phyloP scores from a whole-genome alignment of 768 basidiomycete genomes.

The Boletus bicolor region DNA sequence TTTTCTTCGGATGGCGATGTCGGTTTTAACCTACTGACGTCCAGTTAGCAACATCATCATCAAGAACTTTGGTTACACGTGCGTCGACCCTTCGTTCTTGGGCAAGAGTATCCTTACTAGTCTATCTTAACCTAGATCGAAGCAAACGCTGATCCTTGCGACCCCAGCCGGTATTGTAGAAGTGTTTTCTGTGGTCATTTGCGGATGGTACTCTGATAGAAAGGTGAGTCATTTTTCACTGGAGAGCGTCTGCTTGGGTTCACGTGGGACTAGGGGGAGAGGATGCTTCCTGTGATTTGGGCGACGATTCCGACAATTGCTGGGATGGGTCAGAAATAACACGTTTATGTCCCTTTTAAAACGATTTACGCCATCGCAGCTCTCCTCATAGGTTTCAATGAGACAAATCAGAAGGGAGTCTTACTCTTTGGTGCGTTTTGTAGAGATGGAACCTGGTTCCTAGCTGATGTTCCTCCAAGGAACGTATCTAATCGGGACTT shows the following conservation, averaged over 20 bases:
- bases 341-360: too few species aligned
- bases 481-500: conserved; percentile 20
- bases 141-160: conserved; percentile 12
- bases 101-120: background rate
- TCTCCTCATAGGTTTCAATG: conserved; percentile 24
- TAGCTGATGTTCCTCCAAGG: conserved; percentile 8
- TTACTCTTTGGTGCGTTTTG: conserved; percentile 15
- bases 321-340: background rate
- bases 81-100: background rate
- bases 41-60: conserved; percentile 23
- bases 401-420: conserved; percentile 19
- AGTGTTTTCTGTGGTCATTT: conserved; percentile 16
- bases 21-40: background rate
- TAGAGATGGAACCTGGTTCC: background rate
- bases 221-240: conserved; percentile 3
- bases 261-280: background rate
- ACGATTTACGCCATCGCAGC: conserved; percentile 3
- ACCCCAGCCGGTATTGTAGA: conserved; percentile 23
- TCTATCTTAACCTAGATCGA: background rate
- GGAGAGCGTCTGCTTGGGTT: background rate
- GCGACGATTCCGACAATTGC: conserved; percentile 15
- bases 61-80: conserved; percentile 22
- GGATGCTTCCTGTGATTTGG: conserved; percentile 19
- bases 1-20: background rate
- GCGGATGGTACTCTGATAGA: conserved; percentile 24